Percentiles rank a stretch among this genome's conserved stretches.
Conservation (phyloP, 108 stramenopile species). For the Fistulifera pelliculosa region DNA sequence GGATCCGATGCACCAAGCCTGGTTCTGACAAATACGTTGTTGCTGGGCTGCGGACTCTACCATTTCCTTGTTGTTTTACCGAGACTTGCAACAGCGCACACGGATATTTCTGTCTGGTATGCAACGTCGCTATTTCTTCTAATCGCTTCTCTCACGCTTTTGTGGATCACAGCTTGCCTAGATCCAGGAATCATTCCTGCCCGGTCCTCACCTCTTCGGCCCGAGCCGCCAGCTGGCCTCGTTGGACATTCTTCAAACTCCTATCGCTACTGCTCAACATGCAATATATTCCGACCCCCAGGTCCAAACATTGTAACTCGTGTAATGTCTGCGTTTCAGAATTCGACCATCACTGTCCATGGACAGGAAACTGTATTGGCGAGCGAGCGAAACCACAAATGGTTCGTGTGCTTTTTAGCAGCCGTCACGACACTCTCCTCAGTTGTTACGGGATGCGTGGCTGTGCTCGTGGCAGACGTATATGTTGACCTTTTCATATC, state of each 20-base stretch:
- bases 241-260: not conserved
- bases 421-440: conserved; percentile 41
- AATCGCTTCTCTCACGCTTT: too few relatives aligned
- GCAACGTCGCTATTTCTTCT: too few relatives aligned
- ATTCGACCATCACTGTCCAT: conserved; percentile 97
- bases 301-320: conserved; percentile 89
- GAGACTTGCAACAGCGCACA: conserved; percentile 9
- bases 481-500: conserved; percentile 26
- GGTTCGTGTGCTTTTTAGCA: conserved; percentile 76
- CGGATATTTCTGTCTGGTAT: not conserved
- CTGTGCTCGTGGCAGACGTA: conserved; percentile 8
- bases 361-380: conserved; percentile 94
- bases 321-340: conserved; percentile 89
- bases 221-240: conserved; percentile 44
- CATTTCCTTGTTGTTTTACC: conserved; percentile 44
- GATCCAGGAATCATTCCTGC: conserved; percentile 83
- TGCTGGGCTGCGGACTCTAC: conserved; percentile 34
- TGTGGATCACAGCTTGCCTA: conserved; percentile 60
- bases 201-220: conserved; percentile 52
- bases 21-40: conserved; percentile 63
- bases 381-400: conserved; percentile 84
- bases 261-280: conserved; percentile 81
- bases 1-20: conserved; percentile 72
- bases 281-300: conserved; percentile 85
- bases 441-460: conserved; percentile 22